phyloP scores from a whole-genome alignment of 345 rosid genomes.

The Arabidopsis thaliana region DNA sequence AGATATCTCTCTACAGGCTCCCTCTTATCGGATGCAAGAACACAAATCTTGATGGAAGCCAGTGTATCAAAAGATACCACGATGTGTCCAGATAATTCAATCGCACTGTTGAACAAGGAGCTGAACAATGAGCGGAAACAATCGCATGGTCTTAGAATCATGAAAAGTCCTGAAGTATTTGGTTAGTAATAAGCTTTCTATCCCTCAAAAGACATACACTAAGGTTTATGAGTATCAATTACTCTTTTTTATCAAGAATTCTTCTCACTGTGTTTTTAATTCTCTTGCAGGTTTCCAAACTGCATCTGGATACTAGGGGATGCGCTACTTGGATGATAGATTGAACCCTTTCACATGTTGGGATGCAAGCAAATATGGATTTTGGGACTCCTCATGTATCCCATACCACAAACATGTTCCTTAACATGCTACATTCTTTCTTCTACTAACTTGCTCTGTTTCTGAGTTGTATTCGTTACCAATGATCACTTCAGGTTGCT shows the following conservation, averaged over 20 bases:
- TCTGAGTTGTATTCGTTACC: neutral
- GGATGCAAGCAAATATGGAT: slow-evolving; percentile 50
- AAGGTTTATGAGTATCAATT: neutral
- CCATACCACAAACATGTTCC: slow-evolving; percentile 23
- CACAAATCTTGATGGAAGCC: slow-evolving; percentile 44
- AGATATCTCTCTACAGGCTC: slow-evolving; percentile 55
- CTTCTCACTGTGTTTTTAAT: slow-evolving; percentile 12
- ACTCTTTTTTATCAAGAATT: neutral
- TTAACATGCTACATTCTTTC: slow-evolving; percentile 28
- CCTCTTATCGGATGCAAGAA: slow-evolving; percentile 68
- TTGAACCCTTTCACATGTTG: slow-evolving; percentile 51
- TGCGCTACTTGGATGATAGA: slow-evolving; percentile 53
- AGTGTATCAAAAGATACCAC: slow-evolving; percentile 54
- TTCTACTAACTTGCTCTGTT: slow-evolving; percentile 20
- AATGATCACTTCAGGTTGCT: slow-evolving; percentile 24
- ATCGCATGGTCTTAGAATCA: slow-evolving; percentile 49
- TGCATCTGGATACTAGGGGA: slow-evolving; percentile 56
- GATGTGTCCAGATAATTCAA: slow-evolving; percentile 58
- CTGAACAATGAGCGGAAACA: slow-evolving; percentile 30
- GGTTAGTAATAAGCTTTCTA: slow-evolving; percentile 51
- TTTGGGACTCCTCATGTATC: slow-evolving; percentile 59
- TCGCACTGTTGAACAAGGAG: slow-evolving; percentile 44
- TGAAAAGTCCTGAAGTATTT: slow-evolving; percentile 47
- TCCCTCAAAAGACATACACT: neutral
- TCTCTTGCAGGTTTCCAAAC: slow-evolving; percentile 54